Conservation (phyloP, 2,329 filamentous ascomycete genomes). For the Xenosphaeropsis pyriputrescens region DNA sequence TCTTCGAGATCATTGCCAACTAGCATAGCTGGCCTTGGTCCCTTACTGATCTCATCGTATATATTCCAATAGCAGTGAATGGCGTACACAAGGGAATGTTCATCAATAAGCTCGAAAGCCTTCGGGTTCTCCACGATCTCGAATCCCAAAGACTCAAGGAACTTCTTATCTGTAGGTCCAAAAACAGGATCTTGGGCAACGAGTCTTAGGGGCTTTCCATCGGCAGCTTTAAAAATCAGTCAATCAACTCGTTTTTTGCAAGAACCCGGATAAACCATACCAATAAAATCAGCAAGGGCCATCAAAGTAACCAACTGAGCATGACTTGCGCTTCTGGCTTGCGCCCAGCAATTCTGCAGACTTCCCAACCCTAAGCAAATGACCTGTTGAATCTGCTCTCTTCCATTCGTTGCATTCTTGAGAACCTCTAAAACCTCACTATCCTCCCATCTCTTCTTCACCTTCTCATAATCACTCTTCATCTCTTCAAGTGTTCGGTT, state of each 20-base stretch:
- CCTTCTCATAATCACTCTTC: constrained; percentile 10
- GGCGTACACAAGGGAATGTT: constrained; percentile 16
- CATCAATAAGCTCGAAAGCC: constrained; percentile 11
- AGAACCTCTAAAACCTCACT: constrained; percentile 8
- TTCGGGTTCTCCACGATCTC: constrained; percentile 14
- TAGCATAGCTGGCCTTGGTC: constrained; percentile 10
- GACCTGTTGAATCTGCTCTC: constrained; percentile 9
- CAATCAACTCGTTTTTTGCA: too few relatives aligned
- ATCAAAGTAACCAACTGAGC: constrained; percentile 16
- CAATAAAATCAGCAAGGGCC: constrained; percentile 10
- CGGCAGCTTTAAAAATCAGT: too few relatives aligned
- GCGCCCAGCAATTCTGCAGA: constrained; percentile 14
- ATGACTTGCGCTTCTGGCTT: constrained; percentile 13
- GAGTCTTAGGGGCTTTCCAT: background rate
- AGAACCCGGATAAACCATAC: constrained; percentile 1
- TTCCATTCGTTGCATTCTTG: constrained; percentile 2
- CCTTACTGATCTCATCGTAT: constrained; percentile 12
- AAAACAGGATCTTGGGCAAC: constrained; percentile 18
- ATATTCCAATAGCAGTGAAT: constrained; percentile 18
- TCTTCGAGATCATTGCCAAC: constrained; percentile 16
- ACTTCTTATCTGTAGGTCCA: constrained; percentile 15
- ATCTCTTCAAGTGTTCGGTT: constrained; percentile 14
- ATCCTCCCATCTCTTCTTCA: constrained; percentile 13
- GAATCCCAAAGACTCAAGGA: constrained; percentile 11
- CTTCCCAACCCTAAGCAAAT: constrained; percentile 17